Conservation (phyloP, 225 moss, liverwort and hornwort species). For the Neckera pumila region DNA sequence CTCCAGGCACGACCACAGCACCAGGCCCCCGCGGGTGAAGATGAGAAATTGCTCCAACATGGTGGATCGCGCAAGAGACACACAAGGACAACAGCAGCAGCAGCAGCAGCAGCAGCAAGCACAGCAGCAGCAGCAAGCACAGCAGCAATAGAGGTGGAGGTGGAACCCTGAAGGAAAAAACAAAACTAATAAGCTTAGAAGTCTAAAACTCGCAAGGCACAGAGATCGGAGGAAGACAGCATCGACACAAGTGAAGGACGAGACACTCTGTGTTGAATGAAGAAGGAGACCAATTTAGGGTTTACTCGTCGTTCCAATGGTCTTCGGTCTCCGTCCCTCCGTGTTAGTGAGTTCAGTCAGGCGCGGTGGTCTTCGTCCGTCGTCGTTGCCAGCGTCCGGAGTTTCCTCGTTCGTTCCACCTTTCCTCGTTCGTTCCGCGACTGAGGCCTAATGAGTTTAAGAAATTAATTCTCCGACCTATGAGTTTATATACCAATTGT, state of each 20-base stretch:
- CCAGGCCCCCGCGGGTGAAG: slow-evolving; percentile 93
- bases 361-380: not conserved
- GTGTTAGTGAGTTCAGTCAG: not conserved
- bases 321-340: not conserved
- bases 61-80: not conserved
- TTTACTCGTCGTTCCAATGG: not conserved
- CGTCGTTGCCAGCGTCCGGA: not conserved
- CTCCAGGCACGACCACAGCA: slow-evolving; percentile 93
- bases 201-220: not conserved
- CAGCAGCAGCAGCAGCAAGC: not conserved
- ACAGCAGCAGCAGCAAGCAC: not conserved
- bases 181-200: not conserved
- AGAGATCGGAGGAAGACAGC: not conserved
- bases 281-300: not conserved
- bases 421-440: not conserved
- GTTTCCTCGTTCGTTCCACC: not conserved
- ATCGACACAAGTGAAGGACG: not conserved
- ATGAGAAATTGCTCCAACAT: slow-evolving; percentile 99
- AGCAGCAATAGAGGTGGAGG: not conserved
- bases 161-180: not conserved
- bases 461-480: not conserved
- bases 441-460: not conserved
- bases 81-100: not conserved
- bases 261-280: not conserved
- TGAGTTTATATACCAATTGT: not conserved